Base-by-base conservation (phyloP, 495 filamentous ascomycete genomes). In the Durotheca rogersii region DNA sequence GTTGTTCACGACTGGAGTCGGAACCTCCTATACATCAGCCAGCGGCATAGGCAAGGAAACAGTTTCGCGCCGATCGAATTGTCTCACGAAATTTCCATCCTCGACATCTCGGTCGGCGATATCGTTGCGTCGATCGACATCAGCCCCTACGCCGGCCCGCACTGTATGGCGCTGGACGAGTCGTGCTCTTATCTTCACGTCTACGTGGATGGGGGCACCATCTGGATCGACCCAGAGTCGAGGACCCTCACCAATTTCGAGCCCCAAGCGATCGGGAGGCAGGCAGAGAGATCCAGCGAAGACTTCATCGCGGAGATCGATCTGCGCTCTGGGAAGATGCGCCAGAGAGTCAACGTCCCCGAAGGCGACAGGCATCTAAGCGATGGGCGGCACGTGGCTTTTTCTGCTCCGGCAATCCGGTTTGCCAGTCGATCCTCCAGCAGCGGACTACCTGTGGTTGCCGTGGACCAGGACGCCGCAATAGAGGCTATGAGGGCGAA, bases 291-390 rank as follows among this genome's bases (percentile, higher is more conserved):
- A 20, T 43, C 55, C 16, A 59, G 2, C 29, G 55, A 59, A 21
- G 55, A 62, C 16, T 56, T 62, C 15, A 50, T 62, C 25, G 59
- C 59, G 1, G 59, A 62, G 31, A 53, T 62, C 9, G 50, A 56
- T 18, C 32, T 59, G 3, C 46, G 59, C 16, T 59, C 55, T 16
- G 59, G 59, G 20, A 62, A 62, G 39, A 59, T 62, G 50, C 51
- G 50, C 10, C 59, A 58, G 19, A 43, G 51, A 38, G 46, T 62
- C 16, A 59, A 54, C 20, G 55, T 62, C 14, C 59, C 59, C 5
- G 55, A 62, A 7, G 47, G 55, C 7, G 47, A 59, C 18, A 55
- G 51, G 35, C 21, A 51, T 33, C 48, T 46, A 7, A 47, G 46
- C 25, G 56, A 58, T 32, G 59, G 59, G 2, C 30, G 51, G n/a